Conservation (phyloP, 371 early-diverging fungal species). For the Rhizomucor miehei region DNA sequence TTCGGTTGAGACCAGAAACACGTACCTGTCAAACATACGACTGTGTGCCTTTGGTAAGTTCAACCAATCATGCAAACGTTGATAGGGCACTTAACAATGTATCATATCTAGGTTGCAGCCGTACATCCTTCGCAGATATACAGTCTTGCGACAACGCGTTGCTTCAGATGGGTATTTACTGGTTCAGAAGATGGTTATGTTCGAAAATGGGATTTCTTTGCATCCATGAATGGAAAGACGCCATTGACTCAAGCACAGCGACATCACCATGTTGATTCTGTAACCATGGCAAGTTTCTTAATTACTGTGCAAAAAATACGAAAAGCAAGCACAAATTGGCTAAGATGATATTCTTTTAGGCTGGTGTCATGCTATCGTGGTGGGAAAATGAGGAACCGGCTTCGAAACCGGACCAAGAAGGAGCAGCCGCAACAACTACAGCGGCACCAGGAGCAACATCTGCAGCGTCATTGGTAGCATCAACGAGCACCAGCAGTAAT, state of each 20-base stretch:
- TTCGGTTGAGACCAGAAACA: constrained; percentile 34
- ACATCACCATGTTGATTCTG: constrained; percentile 84
- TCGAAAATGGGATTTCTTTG: constrained; percentile 89
- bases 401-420: not conserved
- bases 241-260: constrained; percentile 80
- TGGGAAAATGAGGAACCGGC: constrained; percentile 89
- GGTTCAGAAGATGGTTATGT: constrained; percentile 94
- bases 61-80: not conserved
- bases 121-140: constrained; percentile 77
- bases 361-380: constrained; percentile 82
- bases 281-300: constrained; percentile 59
- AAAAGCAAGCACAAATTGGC: not conserved
- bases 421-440: too few relatives aligned
- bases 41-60: constrained; percentile 53
- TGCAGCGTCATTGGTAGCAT: not conserved
- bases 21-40: constrained; percentile 52
- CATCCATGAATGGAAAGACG: constrained; percentile 82
- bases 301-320: not conserved
- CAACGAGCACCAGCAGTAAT: not conserved
- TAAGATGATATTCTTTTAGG: constrained; percentile 30
- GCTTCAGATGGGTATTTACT: constrained; percentile 91
- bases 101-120: constrained; percentile 55
- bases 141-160: constrained; percentile 71
- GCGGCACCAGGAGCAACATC: constrained; percentile 2
- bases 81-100: not conserved